Evolutionary conservation across 1,284 basidiomycete genomes (phyloP).

Genomic region (Microbotryum saponariae): DNA sequence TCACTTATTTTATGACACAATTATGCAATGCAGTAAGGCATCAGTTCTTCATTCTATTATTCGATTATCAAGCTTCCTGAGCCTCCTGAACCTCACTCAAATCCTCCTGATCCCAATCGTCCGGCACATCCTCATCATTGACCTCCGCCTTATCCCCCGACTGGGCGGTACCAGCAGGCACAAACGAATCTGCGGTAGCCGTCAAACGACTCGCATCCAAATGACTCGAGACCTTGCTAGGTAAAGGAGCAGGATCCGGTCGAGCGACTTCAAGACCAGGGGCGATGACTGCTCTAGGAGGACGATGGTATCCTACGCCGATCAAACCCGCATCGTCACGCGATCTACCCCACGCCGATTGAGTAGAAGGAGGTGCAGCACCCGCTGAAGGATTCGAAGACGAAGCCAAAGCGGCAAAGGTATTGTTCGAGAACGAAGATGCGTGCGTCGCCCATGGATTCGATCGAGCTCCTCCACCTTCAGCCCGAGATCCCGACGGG

Average conservation of each 20-base stretch:
- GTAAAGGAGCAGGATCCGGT: not conserved
- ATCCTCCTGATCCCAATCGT: constrained; percentile 21
- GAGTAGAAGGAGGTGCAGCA: constrained; percentile 18
- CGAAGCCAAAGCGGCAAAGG: not conserved
- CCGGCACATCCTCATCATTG: constrained; percentile 19
- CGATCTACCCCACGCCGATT: constrained; percentile 4
- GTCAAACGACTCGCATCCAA: constrained; percentile 3
- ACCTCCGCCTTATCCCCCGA: not conserved
- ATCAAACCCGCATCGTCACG: not conserved
- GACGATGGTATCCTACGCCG: constrained; percentile 2
- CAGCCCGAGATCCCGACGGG: not conserved
- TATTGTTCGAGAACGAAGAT: not conserved
- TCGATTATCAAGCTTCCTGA: too few species aligned
- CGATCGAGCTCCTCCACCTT: not conserved
- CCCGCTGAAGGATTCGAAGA: not conserved
- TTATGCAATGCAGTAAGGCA: too few species aligned
- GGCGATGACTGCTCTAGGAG: constrained; percentile 26
- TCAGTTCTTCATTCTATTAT: too few species aligned
- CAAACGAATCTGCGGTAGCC: not conserved
- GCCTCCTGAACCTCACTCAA: too few species aligned
- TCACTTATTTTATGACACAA: too few species aligned
- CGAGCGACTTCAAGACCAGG: constrained; percentile 12
- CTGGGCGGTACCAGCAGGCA: not conserved
- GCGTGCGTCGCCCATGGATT: not conserved
- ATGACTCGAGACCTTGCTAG: not conserved